Conservation (phyloP, 202 grass and related monocot species). For the Eragrostis tef region DNA sequence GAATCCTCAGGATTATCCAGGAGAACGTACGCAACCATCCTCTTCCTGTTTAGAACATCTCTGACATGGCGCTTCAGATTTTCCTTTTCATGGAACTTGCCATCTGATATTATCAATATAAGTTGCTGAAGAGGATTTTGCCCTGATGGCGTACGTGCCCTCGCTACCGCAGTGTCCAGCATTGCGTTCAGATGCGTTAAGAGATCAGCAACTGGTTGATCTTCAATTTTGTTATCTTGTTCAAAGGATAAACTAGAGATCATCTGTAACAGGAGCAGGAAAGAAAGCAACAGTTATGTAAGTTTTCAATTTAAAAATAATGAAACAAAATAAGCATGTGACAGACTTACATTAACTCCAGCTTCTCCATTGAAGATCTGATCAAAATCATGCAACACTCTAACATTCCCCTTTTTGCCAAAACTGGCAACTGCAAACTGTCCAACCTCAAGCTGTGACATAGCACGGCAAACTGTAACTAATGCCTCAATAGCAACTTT, state of each 20-base stretch:
- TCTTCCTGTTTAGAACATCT: constrained; percentile 75
- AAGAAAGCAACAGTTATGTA: constrained; percentile 15
- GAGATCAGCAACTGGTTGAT: constrained; percentile 88
- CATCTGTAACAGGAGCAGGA: constrained; percentile 59
- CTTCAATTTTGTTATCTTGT: constrained; percentile 92
- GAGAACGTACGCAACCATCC: constrained; percentile 88
- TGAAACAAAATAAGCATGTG: constrained; percentile 5
- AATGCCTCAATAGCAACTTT: constrained; percentile 85
- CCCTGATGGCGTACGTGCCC: constrained; percentile 72
- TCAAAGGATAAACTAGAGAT: constrained; percentile 89
- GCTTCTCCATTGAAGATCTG: constrained; percentile 85
- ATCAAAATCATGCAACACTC: constrained; percentile 92
- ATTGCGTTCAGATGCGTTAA: constrained; percentile 78
- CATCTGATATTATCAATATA: constrained; percentile 87
- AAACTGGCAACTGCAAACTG: constrained; percentile 94
- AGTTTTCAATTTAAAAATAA: background rate
- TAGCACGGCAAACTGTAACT: constrained; percentile 86
- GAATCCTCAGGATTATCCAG: constrained; percentile 83
- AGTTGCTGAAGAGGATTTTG: constrained; percentile 90
- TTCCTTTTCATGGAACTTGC: constrained; percentile 93
- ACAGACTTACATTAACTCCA: constrained; percentile 68
- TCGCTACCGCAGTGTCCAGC: constrained; percentile 72
- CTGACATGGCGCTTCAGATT: constrained; percentile 78
- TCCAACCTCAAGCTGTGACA: constrained; percentile 95
- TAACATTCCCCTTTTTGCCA: constrained; percentile 81